A percentile compares a stretch with the other conserved stretches of the same genome.
phyloP scores from a whole-genome alignment of 805 yeast genomes.

The Grigorovia humatica region DNA sequence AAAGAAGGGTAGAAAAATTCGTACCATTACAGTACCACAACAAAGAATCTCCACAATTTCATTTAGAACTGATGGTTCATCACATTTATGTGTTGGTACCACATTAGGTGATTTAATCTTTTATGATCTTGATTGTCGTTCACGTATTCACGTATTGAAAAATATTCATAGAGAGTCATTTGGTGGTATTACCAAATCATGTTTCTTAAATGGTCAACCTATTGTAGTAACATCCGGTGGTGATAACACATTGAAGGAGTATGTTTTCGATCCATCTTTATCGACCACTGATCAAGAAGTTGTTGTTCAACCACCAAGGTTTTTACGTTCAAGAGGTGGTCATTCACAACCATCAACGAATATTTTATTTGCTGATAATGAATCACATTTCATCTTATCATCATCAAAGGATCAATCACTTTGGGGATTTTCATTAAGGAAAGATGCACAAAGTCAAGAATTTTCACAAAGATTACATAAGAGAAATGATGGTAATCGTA shows the following conservation, averaged over 20 bases:
- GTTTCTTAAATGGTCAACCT: conserved; percentile 85
- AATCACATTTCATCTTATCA: conserved; percentile 74
- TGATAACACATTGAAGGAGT: conserved; percentile 82
- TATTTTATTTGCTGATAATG: conserved; percentile 66
- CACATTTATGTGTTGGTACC: conserved; percentile 74
- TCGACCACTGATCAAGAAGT: conserved; percentile 40
- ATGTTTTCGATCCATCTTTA: conserved; percentile 85
- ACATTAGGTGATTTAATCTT: conserved; percentile 75
- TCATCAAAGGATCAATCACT: conserved; percentile 79
- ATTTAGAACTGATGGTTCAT: conserved; percentile 82
- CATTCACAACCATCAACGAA: conserved; percentile 82
- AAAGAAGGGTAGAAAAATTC: conserved; percentile 48
- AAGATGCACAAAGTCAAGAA: conserved; percentile 94
- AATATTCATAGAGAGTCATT: conserved; percentile 59
- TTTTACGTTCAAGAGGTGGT: conserved; percentile 92
- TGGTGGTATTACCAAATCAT: conserved; percentile 69
- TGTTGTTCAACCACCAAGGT: conserved; percentile 81
- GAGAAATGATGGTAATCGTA: conserved; percentile 36
- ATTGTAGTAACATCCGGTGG: conserved; percentile 82
- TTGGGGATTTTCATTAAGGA: conserved; percentile 87
- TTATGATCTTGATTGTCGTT: conserved; percentile 63
- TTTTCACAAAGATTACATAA: conserved; percentile 64
- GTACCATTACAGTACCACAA: conserved; percentile 37
- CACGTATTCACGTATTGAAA: conserved; percentile 68
- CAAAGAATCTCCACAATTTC: conserved; percentile 49